Base-by-base conservation (phyloP, 257 asterid species). In the Scutellaria minor region DNA sequence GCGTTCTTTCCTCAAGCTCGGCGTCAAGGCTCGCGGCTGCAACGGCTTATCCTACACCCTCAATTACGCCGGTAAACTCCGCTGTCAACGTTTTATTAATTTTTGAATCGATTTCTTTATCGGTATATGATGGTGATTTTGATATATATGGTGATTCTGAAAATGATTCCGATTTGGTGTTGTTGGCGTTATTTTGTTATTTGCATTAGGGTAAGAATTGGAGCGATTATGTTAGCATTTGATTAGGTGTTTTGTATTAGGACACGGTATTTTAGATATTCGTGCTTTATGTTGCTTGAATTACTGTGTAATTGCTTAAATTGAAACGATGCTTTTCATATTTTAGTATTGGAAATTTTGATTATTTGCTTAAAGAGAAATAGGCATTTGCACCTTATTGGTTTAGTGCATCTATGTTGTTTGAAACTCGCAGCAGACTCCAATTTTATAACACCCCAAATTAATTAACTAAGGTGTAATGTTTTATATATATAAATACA, bases 1-100 rank as follows among this genome's bases (percentile, higher is more conserved):
- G 66, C 96, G 96, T 57, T 62, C 92, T 45, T 94, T 83, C 78
- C 97, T 94, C 54, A 94, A 94, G 88, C 97, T 94, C 63, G 97
- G 98, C 64, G 97, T 91, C 83, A 91, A 94, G 78, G 83, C 98
- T 74, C 98, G 99, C 48, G 99, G 99, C 64, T 91, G 99, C 86
- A 94, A 94, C 74, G 99, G 98, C 79, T 85, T 94, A 75, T 91
- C 99, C 45, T 94, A 94, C 90, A 91, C 95, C 82, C 99, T 94
- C 84, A 94, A 94, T 80, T 94, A 94, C 22, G 89, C 99, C 60
- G 99, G 98, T 88, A 57, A 62, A 27, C 15, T 31, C 27, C 42
- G 31, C 6, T n/a, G 20, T 9, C 3, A 45, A 40, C 6, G 4
- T 3, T n/a, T 1, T 37, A 40, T 12, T 18, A 18, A 15, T 22